Percentiles rank a stretch among this genome's conserved stretches.
Conservation (phyloP, 192 early-diverging fungal species). For the Coemansia sp. region DNA sequence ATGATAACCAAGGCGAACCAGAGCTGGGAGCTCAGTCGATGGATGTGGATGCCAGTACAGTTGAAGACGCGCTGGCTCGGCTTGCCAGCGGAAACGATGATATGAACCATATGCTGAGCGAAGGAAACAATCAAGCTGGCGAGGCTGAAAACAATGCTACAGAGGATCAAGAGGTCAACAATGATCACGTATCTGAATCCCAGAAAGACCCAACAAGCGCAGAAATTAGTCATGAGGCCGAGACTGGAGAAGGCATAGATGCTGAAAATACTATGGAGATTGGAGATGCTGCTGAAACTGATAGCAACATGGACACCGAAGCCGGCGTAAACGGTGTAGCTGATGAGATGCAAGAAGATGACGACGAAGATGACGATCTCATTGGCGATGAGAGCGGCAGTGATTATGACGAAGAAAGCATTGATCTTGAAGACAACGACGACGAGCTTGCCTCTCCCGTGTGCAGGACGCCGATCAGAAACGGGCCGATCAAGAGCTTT, state of each 20-base stretch:
- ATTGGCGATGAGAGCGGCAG: not conserved
- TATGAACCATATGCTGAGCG: not conserved
- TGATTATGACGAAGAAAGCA: not conserved
- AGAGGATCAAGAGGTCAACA: not conserved
- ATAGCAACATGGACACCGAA: not conserved
- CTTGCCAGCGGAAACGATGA: constrained; percentile 17
- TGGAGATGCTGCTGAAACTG: not conserved
- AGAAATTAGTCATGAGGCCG: not conserved
- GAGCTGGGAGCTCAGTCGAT: constrained; percentile 32
- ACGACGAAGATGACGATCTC: not conserved
- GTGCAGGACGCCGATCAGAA: not conserved
- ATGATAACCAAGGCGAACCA: not conserved
- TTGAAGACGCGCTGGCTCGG: constrained; percentile 50
- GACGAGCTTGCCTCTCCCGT: not conserved
- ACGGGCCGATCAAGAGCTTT: constrained; percentile 4
- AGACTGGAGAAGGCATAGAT: not conserved
- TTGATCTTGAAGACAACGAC: not conserved
- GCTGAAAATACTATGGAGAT: not conserved
- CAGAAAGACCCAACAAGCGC: not conserved
- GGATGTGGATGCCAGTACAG: constrained; percentile 39
- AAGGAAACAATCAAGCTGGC: not conserved
- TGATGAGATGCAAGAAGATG: constrained; percentile 3
- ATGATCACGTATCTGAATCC: not conserved
- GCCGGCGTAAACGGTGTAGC: not conserved
- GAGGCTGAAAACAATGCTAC: not conserved